These are phyloP conservation scores for Colletotrichum camelliae DNA, from an alignment of 2,329 filamentous ascomycete species.

Conservation along the genomic window DNA sequence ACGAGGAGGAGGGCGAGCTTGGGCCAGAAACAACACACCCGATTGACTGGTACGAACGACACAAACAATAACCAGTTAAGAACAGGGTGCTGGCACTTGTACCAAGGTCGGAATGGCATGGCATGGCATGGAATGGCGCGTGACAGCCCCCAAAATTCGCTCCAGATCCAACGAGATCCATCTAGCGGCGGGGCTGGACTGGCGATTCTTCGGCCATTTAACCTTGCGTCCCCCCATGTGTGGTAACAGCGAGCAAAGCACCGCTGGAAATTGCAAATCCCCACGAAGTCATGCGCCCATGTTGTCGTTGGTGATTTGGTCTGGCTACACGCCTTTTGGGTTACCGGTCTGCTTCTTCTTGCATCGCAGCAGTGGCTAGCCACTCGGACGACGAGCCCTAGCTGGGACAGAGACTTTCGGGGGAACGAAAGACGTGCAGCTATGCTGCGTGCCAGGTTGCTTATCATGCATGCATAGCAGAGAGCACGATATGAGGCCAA, in stretches of 20 bases:
- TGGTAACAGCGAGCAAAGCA: slow-evolving; percentile 19
- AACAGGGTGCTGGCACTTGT: background rate
- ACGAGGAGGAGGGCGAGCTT: background rate
- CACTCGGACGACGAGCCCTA: background rate
- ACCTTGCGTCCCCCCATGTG: background rate
- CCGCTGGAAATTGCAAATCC: slow-evolving; percentile 13
- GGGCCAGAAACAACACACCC: background rate
- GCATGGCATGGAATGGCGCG: background rate
- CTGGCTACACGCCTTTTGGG: background rate
- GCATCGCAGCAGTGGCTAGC: background rate
- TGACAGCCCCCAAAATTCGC: background rate
- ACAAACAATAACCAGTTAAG: background rate
- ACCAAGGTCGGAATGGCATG: background rate
- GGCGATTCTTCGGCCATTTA: slow-evolving; percentile 15
- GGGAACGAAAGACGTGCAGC: background rate
- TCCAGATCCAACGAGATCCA: background rate
- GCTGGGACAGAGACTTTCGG: background rate
- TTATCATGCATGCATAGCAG: background rate
- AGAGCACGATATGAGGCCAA: background rate
- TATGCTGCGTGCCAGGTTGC: background rate
- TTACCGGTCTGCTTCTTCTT: background rate
- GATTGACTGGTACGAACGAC: background rate
- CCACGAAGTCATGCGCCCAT: slow-evolving; percentile 11
- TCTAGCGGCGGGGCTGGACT: background rate
- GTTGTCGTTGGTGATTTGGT: background rate